Percentiles rank a stretch among this genome's conserved stretches.
Evolutionary conservation across 192 early-diverging fungal genomes (phyloP).

Genomic region (Coemansia pectinata): DNA sequence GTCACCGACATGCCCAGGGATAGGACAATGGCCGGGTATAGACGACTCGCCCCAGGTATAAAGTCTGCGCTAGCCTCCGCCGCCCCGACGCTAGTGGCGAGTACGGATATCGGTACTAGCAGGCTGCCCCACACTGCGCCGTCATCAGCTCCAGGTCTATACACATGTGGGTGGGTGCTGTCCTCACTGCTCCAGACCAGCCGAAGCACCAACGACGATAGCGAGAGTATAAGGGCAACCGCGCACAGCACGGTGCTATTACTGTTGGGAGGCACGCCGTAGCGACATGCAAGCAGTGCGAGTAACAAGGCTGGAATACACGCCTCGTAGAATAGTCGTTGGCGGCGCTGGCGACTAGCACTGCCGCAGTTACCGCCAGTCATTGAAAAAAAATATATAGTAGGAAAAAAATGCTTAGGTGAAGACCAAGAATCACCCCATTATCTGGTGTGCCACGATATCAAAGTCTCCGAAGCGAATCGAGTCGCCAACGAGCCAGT

Average conservation of each 20-base stretch:
- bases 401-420: not conserved
- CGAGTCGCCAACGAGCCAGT: too few species aligned
- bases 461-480: too few species aligned
- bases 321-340: constrained; percentile 36
- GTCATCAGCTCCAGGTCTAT: constrained; percentile 26
- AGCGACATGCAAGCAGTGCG: not conserved
- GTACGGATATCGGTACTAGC: constrained; percentile 36
- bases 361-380: not conserved
- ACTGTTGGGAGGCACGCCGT: constrained; percentile 7
- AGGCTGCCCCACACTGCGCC: constrained; percentile 33
- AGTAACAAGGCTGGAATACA: constrained; percentile 26
- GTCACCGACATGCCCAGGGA: constrained; percentile 10
- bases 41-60: not conserved
- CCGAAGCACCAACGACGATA: constrained; percentile 3
- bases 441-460: too few species aligned
- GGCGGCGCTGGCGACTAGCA: not conserved
- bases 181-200: not conserved
- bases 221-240: not conserved
- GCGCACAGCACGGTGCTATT: not conserved
- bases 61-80: not conserved
- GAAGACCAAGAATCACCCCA: too few species aligned
- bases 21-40: not conserved
- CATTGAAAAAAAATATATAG: not conserved
- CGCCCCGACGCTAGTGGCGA: constrained; percentile 6
- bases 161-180: constrained; percentile 4